These are phyloP conservation scores for Fraxinus latifolia DNA, from an alignment of 305 asterid genomes.

Conservation along the genomic window DNA sequence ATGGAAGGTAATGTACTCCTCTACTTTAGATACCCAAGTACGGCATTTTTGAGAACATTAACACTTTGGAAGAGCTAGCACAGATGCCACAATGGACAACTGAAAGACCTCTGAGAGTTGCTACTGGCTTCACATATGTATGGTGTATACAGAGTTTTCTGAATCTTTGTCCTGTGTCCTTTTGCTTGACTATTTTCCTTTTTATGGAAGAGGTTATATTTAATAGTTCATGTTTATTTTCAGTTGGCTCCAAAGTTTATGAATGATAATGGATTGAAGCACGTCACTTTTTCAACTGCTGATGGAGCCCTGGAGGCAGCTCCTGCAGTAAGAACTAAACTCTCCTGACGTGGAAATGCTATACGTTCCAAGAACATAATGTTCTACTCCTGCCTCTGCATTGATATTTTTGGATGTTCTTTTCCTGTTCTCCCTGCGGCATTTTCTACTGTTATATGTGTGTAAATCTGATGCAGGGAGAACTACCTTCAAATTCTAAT, in stretches of 20 bases:
- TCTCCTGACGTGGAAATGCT: constrained; percentile 6
- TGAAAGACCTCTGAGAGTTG: constrained; percentile 88
- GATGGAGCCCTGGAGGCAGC: constrained; percentile 99
- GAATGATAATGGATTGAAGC: constrained; percentile 74
- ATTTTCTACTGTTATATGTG: background rate
- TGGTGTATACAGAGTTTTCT: constrained; percentile 22
- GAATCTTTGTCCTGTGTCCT: background rate
- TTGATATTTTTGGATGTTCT: background rate
- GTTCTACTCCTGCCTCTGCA: constrained; percentile 1
- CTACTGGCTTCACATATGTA: constrained; percentile 96
- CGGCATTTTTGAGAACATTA: constrained; percentile 92
- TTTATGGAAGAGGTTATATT: constrained; percentile 6
- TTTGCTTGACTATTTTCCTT: background rate
- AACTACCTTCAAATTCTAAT: background rate
- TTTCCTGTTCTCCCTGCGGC: background rate
- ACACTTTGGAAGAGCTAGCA: constrained; percentile 79
- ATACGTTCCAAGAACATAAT: constrained; percentile 8
- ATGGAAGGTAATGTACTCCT: constrained; percentile 23
- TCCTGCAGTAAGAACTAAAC: constrained; percentile 65
- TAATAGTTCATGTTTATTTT: constrained; percentile 18
- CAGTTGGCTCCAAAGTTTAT: constrained; percentile 91
- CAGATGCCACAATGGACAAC: constrained; percentile 97
- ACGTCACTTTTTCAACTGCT: constrained; percentile 86
- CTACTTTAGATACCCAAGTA: constrained; percentile 80
- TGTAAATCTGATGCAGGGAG: background rate